A percentile compares a stretch with the other conserved stretches of the same genome.
These are phyloP conservation scores for Dujonia santamariae DNA, from an alignment of 1,139 yeast species.

Conservation along the genomic window DNA sequence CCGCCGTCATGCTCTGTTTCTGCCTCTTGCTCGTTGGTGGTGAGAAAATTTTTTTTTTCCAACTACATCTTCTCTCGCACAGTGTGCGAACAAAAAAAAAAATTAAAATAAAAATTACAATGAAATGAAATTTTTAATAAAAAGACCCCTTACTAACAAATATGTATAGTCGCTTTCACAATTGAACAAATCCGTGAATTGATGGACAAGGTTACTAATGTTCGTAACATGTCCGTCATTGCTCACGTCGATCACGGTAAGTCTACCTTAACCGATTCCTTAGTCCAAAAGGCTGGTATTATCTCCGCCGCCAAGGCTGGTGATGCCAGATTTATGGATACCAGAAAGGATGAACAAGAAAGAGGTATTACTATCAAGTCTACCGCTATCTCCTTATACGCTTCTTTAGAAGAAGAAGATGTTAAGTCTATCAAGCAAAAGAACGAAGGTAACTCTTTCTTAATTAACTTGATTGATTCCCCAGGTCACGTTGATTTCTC, in stretches of 20 bases:
- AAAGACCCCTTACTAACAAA: conserved; percentile 3
- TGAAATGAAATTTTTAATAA: background rate
- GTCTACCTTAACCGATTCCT: conserved; percentile 98
- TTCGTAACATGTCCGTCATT: conserved; percentile 99
- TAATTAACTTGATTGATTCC: conserved; percentile 97
- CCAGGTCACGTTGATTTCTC: conserved; percentile 99
- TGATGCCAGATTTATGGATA: conserved; percentile 99
- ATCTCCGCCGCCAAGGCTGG: conserved; percentile 99
- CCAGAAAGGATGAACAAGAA: conserved; percentile 99
- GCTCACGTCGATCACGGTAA: conserved; percentile 99
- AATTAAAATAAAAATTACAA: conserved; percentile 2
- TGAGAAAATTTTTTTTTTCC: background rate
- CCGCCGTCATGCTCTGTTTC: too few relatives aligned
- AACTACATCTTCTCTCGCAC: background rate
- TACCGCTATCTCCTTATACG: conserved; percentile 94
- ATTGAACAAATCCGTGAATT: conserved; percentile 95
- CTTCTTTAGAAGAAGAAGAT: conserved; percentile 88
- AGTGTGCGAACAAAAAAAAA: background rate
- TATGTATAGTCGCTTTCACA: conserved; percentile 60
- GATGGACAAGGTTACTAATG: conserved; percentile 99
- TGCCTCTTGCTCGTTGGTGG: background rate
- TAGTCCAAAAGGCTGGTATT: conserved; percentile 99
- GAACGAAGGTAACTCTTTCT: conserved; percentile 91
- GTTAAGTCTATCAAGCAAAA: conserved; percentile 94
- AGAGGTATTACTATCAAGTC: conserved; percentile 99